phyloP scores from a whole-genome alignment of 495 filamentous ascomycete genomes.

The Xylaria venustula region DNA sequence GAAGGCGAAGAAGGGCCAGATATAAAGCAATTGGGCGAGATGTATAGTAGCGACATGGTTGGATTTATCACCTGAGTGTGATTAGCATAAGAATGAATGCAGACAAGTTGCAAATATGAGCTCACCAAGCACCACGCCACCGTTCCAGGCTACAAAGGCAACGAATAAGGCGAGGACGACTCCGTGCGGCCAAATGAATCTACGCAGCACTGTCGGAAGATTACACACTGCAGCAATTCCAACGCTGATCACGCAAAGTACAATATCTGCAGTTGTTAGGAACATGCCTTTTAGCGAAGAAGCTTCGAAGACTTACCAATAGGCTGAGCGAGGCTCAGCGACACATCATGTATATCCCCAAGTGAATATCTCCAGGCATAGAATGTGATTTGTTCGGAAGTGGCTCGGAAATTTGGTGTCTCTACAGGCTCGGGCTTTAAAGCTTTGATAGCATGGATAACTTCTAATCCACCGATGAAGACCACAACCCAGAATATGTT shows the following conservation, averaged over 20 bases:
- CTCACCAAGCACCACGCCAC: conserved; percentile 84
- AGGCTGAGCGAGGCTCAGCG: conserved; percentile 52
- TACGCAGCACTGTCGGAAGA: conserved; percentile 43
- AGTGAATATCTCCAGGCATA: conserved; percentile 39
- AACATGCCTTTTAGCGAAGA: too few species aligned
- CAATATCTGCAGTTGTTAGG: conserved; percentile 33
- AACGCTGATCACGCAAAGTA: conserved; percentile 58
- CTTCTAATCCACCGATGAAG: conserved; percentile 76
- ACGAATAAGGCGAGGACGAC: conserved; percentile 66
- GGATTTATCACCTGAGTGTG: conserved; percentile 72
- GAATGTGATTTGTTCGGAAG: conserved; percentile 26
- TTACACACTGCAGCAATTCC: conserved; percentile 55
- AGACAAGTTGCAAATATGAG: not conserved
- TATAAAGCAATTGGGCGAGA: conserved; percentile 89
- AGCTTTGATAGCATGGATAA: conserved; percentile 48
- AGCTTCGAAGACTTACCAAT: conserved; percentile 45
- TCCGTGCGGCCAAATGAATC: conserved; percentile 64
- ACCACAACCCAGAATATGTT: conserved; percentile 94
- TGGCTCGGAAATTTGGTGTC: conserved; percentile 18
- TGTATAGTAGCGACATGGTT: conserved; percentile 90
- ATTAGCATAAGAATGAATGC: conserved; percentile 16
- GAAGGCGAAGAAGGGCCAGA: conserved; percentile 85
- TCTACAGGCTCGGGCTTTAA: conserved; percentile 31
- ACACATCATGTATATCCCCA: conserved; percentile 65
- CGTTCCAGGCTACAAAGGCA: conserved; percentile 80